A percentile compares a stretch with the other conserved stretches of the same genome.
These are phyloP conservation scores for Trypanosoma cruzi DNA, from an alignment of 208 protist genomes.

Conservation along the genomic window DNA sequence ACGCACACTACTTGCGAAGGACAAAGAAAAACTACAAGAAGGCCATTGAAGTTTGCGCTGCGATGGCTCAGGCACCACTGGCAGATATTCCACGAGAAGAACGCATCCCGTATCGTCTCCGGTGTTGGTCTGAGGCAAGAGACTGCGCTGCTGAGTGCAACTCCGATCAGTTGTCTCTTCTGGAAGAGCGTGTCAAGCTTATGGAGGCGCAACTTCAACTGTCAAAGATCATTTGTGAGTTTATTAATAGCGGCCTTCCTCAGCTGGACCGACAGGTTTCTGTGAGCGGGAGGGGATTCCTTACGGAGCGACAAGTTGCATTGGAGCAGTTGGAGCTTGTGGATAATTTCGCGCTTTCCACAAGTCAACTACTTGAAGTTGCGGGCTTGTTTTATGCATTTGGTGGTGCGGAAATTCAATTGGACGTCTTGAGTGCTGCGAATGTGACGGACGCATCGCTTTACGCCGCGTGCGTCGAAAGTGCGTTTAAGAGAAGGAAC, in stretches of 20 bases:
- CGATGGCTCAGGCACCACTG: slow-evolving; percentile 68
- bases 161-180: slow-evolving; percentile 63
- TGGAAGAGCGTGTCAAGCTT: slow-evolving; percentile 68
- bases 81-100: slow-evolving; percentile 59
- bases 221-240: slow-evolving; percentile 55
- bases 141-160: slow-evolving; percentile 67
- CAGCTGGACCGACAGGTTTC: slow-evolving; percentile 38
- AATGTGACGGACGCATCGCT: slow-evolving; percentile 62
- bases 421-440: slow-evolving; percentile 63
- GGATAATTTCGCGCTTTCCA: slow-evolving; percentile 52
- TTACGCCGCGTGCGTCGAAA: slow-evolving; percentile 62
- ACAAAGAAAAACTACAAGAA: slow-evolving; percentile 56
- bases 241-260: slow-evolving; percentile 58
- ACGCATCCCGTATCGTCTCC: slow-evolving; percentile 70
- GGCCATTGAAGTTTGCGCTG: slow-evolving; percentile 77
- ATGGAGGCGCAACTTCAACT: slow-evolving; percentile 78
- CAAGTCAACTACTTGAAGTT: slow-evolving; percentile 57
- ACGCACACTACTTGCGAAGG: slow-evolving; percentile 78
- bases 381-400: slow-evolving; percentile 79
- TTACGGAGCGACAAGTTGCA: slow-evolving; percentile 73
- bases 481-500: slow-evolving; percentile 50
- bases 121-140: slow-evolving; percentile 70
- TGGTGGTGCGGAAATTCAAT: slow-evolving; percentile 86
- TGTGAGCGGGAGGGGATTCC: slow-evolving; percentile 40
- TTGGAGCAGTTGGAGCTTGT: slow-evolving; percentile 69